These are phyloP conservation scores for Stephanodiscus triporus DNA, from an alignment of 108 stramenopile genomes.

Conservation along the genomic window DNA sequence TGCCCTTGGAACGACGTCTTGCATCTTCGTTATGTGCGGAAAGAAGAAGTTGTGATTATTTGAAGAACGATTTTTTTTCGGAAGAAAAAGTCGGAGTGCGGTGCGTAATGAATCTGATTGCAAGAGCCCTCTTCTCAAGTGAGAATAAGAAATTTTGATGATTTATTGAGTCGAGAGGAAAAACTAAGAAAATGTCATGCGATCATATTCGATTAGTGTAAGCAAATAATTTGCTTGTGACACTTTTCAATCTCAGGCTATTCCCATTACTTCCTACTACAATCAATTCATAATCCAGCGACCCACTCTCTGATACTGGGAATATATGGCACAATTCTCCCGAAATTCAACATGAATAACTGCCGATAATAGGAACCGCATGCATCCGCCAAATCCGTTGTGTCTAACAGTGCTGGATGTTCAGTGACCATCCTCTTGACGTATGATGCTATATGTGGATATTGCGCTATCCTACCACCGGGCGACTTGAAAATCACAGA, in stretches of 20 bases:
- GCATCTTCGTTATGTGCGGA: slow-evolving; percentile 23
- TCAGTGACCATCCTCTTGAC: slow-evolving; percentile 49
- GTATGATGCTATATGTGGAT: slow-evolving; percentile 46
- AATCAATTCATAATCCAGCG: slow-evolving; percentile 27
- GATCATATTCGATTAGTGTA: not conserved
- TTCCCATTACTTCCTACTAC: no score
- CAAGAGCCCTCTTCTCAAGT: no score
- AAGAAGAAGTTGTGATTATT: slow-evolving; percentile 32
- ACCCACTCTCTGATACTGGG: slow-evolving; percentile 52
- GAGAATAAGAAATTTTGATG: no score
- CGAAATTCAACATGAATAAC: slow-evolving; percentile 84
- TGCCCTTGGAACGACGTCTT: slow-evolving; percentile 24
- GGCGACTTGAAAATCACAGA: slow-evolving; percentile 78
- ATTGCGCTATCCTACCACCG: slow-evolving; percentile 55
- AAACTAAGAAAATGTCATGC: not conserved
- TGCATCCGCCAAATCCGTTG: slow-evolving; percentile 78
- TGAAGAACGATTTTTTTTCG: not conserved
- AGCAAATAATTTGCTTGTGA: not conserved
- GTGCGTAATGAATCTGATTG: not conserved
- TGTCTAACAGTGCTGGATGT: slow-evolving; percentile 52
- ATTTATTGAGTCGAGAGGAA: not conserved
- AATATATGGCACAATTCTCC: slow-evolving; percentile 68
- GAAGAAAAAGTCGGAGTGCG: not conserved
- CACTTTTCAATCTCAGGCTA: not conserved
- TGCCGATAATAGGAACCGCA: slow-evolving; percentile 74